Conservation (phyloP, 176 grass and related monocot genomes). For the Zoysia pacifica region DNA sequence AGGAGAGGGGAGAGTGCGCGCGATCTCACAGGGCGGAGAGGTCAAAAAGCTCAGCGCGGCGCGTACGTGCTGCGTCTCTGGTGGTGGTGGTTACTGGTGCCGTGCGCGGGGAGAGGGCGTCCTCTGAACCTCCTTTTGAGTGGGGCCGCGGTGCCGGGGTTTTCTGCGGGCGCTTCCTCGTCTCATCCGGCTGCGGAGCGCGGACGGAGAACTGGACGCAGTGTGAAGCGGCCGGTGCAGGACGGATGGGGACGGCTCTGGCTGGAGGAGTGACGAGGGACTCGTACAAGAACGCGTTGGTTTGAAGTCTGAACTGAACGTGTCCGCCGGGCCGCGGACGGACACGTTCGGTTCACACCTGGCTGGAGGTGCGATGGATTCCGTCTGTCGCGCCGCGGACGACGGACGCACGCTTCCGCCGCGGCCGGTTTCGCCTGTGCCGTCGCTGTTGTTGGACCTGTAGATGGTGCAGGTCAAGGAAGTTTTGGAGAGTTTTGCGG, state of each 20-base stretch:
- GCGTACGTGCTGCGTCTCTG: not conserved
- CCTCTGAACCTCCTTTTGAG: not conserved
- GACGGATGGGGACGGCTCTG: slow-evolving; percentile 30
- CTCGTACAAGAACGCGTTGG: not conserved
- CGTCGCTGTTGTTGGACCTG: not conserved
- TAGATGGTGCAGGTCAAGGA: too few relatives aligned
- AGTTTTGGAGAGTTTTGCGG: not conserved
- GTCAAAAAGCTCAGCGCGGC: not conserved
- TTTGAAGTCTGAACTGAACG: not conserved
- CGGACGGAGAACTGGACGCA: not conserved
- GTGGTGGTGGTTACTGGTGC: not conserved
- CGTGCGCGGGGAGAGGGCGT: not conserved
- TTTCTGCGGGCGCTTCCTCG: not conserved
- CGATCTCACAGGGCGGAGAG: slow-evolving; percentile 14
- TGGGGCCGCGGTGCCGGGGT: not conserved
- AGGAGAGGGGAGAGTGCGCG: not conserved
- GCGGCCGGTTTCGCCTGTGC: not conserved
- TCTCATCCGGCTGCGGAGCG: not conserved
- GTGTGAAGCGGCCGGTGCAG: not conserved
- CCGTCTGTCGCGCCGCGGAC: not conserved
- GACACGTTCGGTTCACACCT: not conserved
- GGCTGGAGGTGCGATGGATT: not conserved
- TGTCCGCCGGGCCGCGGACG: not conserved
- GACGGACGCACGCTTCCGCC: not conserved
- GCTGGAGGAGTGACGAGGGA: not conserved